Base-by-base conservation (phyloP, 768 basidiomycete genomes). In the Xerocomellus dryophilus region DNA sequence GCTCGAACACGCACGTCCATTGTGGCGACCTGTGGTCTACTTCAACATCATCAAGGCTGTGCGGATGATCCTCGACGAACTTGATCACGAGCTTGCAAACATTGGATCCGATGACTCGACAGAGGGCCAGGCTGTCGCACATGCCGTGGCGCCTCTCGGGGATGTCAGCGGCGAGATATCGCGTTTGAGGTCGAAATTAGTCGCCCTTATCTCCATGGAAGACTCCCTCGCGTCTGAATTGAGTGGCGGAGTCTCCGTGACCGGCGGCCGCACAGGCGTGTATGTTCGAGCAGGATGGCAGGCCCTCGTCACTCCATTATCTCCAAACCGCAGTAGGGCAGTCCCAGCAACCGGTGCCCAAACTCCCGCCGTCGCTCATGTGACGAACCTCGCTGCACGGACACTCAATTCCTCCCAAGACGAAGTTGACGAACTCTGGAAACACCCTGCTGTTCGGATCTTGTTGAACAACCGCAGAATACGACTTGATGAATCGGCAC, bases 11-110 rank as follows among this genome's bases (percentile, higher is more conserved):
- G 86, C 88, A 71, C 83, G 86, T 21, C 79, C 83, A 0, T 82
- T 81, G 4, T 93, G 91, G 90, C 79, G 82, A 18, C 83, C 87
- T 4, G 83, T 91, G 29, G 84, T 93, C 29, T 90, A 88, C 71
- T 85, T 88, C 75, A 93, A 93, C 72, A 77, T 92, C 59, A 81
- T 93, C 76, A 86, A 84, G 65, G 89, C 88, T 46, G 73, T 91
- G 18, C 83, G 85, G 27, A 84, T 82, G 72, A 84, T 88, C 43
- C 78, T 92, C 47, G 81, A 84, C 53, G 86, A 88, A 60, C 73
- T 90, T 8, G 86, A 89, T 59, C 74, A 73, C 58, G 81, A 84
- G 60, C 76, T 81, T 59, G 63, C 74, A 38, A 64, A 66, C 66
- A 61, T 69, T 2, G 59, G 51, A 6, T 51, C 57, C 1, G 69